Evolutionary conservation across 352 stramenopile genomes (phyloP).

Genomic region (Globisporangium yorkense): DNA sequence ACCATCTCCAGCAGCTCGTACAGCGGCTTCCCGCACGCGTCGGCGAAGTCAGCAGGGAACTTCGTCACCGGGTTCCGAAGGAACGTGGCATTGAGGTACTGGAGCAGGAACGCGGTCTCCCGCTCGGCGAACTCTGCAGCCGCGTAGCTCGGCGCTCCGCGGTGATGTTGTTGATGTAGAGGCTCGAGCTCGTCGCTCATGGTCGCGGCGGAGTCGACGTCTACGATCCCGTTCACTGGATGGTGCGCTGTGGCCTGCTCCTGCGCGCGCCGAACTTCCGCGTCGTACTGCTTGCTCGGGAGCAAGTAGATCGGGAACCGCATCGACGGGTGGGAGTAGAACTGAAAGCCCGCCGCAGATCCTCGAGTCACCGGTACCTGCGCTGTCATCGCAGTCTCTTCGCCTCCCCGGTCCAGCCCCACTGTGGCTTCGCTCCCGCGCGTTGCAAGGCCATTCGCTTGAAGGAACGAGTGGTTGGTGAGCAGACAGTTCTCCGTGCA

Average conservation of each 20-base stretch:
- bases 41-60: conserved; percentile 79
- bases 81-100: conserved; percentile 87
- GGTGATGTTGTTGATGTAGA: too few species aligned
- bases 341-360: conserved; percentile 13
- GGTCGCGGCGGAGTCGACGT: conserved; percentile 33
- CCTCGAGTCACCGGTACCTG: neutral
- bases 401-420: too few species aligned
- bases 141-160: neutral
- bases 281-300: conserved; percentile 31
- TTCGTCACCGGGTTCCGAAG: conserved; percentile 46
- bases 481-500: conserved; percentile 91
- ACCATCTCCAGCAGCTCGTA: conserved; percentile 91
- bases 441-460: conserved; percentile 2
- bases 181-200: conserved; percentile 6
- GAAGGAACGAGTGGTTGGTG: conserved; percentile 86
- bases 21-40: conserved; percentile 65
- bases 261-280: conserved; percentile 26
- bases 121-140: conserved; percentile 19
- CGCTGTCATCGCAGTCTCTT: neutral
- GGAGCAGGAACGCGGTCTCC: conserved; percentile 64
- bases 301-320: conserved; percentile 63
- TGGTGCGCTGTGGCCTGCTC: neutral
- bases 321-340: conserved; percentile 44
- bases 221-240: conserved; percentile 30
- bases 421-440: neutral